Percentiles rank a stretch among this genome's conserved stretches.
Conservation (phyloP, 768 basidiomycete genomes). For the Lactarius akahatsu region DNA sequence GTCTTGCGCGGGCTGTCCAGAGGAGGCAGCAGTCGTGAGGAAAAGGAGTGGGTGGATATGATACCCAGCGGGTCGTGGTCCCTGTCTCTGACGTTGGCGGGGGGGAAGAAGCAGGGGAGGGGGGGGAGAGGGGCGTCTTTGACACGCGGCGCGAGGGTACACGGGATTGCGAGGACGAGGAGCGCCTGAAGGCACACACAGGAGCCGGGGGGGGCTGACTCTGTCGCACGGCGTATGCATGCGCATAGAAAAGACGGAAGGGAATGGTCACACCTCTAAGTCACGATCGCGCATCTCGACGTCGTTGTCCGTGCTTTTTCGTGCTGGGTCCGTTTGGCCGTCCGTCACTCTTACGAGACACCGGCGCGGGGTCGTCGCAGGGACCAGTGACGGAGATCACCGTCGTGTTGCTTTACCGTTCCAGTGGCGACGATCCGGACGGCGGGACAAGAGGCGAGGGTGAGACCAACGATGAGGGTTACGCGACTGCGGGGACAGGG, state of each 20-base stretch:
- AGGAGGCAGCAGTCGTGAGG: not conserved
- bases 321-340: too few relatives aligned
- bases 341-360: not conserved
- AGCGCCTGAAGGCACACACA: not conserved
- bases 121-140: conserved; percentile 13
- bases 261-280: not conserved
- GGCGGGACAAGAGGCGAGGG: conserved; percentile 19
- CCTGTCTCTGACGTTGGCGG: not conserved
- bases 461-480: not conserved
- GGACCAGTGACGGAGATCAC: not conserved
- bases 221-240: conserved; percentile 15
- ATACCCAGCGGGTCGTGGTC: not conserved
- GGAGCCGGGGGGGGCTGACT: not conserved
- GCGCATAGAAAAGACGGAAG: not conserved
- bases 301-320: not conserved
- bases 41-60: not conserved
- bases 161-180: not conserved
- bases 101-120: not conserved
- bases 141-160: not conserved
- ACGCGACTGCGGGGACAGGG: not conserved
- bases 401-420: too few relatives aligned
- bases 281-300: not conserved
- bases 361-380: not conserved
- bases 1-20: too few relatives aligned
- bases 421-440: not conserved